Conservation (phyloP, 192 early-diverging fungal species). For the Coemansia guatemalensis region DNA sequence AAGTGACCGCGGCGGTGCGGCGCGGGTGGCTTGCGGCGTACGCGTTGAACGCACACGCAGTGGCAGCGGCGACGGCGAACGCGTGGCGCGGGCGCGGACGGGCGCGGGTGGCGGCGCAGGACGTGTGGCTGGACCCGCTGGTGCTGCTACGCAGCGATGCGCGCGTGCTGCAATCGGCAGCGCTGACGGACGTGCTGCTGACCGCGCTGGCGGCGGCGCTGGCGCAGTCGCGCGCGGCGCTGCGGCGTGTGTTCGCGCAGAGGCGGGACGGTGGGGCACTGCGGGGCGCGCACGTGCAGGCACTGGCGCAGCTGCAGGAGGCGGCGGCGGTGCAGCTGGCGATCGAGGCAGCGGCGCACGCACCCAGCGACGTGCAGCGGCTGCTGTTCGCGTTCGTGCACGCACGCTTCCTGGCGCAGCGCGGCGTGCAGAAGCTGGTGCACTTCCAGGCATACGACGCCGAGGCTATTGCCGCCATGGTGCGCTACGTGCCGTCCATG, state of each 20-base stretch:
- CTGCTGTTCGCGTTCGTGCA: conserved; percentile 62
- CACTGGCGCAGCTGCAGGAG: conserved; percentile 60
- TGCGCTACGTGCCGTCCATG: conserved; percentile 65
- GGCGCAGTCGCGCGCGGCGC: conserved; percentile 44
- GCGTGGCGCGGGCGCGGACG: conserved; percentile 21
- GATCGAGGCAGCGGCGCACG: conserved; percentile 41
- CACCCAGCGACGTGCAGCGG: conserved; percentile 11
- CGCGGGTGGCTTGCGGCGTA: conserved; percentile 43
- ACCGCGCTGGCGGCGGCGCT: conserved; percentile 46
- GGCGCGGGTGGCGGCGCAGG: conserved; percentile 28
- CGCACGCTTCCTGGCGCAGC: conserved; percentile 60
- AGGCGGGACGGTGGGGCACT: conserved; percentile 18
- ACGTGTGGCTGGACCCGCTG: conserved; percentile 59
- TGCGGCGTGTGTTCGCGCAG: conserved; percentile 45
- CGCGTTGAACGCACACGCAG: conserved; percentile 33
- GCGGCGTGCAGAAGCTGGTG: conserved; percentile 55
- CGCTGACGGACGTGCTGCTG: conserved; percentile 36
- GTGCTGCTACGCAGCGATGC: conserved; percentile 58
- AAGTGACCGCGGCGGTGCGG: conserved; percentile 32
- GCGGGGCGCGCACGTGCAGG: conserved; percentile 44
- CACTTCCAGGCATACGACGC: conserved; percentile 65
- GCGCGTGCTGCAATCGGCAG: conserved; percentile 55
- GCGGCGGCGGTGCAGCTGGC: conserved; percentile 56
- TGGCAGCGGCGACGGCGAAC: conserved; percentile 35
- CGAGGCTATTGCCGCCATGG: conserved; percentile 54